phyloP scores from a whole-genome alignment of 768 basidiomycete species.

The Brasilioporus rufonigricans region DNA sequence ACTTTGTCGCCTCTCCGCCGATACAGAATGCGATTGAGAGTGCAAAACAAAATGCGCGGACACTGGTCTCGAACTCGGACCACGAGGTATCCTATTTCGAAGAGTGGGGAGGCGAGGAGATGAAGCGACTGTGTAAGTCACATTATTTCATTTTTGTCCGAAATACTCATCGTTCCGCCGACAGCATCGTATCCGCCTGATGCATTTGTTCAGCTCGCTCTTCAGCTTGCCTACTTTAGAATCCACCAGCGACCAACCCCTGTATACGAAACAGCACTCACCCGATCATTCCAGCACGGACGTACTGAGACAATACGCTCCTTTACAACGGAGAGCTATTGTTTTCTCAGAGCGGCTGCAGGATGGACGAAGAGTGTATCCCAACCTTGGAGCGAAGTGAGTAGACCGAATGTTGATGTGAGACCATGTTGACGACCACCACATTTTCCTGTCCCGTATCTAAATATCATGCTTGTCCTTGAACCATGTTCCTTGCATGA shows the following conservation, averaged over 20 bases:
- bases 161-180: background rate
- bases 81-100: slow-evolving; percentile 79
- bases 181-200: slow-evolving; percentile 65
- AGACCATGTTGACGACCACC: background rate
- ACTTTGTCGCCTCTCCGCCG: slow-evolving; percentile 70
- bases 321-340: slow-evolving; percentile 66
- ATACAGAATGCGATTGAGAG: slow-evolving; percentile 53
- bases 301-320: slow-evolving; percentile 89
- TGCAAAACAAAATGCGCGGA: slow-evolving; percentile 56
- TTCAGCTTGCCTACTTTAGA: slow-evolving; percentile 90
- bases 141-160: background rate
- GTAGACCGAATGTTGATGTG: background rate
- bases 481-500: background rate
- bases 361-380: slow-evolving; percentile 17
- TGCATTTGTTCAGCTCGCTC: slow-evolving; percentile 85
- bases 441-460: slow-evolving; percentile 7
- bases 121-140: slow-evolving; percentile 64
- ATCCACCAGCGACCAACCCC: slow-evolving; percentile 76
- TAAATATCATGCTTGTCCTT: no score
- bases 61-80: slow-evolving; percentile 76
- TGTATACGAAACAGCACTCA: slow-evolving; percentile 91
- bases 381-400: slow-evolving; percentile 10
- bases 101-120: slow-evolving; percentile 86
- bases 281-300: slow-evolving; percentile 81
- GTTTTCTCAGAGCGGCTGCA: slow-evolving; percentile 40